Percentiles rank a stretch among this genome's conserved stretches.
These are phyloP conservation scores for Mortierella sp. DNA, from an alignment of 371 early-diverging fungal species.

Conservation along the genomic window DNA sequence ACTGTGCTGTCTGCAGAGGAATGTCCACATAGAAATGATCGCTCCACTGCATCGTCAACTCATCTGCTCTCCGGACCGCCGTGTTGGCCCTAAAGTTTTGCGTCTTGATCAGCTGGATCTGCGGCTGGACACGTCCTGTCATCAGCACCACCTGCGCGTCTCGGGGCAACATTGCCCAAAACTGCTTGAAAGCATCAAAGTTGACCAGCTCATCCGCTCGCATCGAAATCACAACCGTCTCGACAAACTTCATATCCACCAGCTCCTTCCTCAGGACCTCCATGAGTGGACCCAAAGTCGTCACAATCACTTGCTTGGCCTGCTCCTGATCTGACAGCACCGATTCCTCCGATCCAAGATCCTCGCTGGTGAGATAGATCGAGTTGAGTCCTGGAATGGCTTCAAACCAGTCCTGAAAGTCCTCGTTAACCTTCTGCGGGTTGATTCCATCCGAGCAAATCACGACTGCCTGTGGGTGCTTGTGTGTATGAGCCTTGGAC, in stretches of 20 bases:
- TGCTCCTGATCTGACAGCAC: constrained; percentile 23
- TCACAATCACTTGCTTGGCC: constrained; percentile 43
- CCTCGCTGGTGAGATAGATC: constrained; percentile 15
- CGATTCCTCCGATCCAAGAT: not conserved
- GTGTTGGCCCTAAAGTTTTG: constrained; percentile 34
- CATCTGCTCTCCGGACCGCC: constrained; percentile 44
- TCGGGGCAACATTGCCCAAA: constrained; percentile 30
- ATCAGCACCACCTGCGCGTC: constrained; percentile 41
- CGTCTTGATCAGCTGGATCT: constrained; percentile 31
- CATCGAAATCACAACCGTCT: constrained; percentile 48
- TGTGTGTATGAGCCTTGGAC: constrained; percentile 22
- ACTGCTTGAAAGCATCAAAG: constrained; percentile 44
- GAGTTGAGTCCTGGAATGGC: constrained; percentile 21
- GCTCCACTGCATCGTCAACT: constrained; percentile 53
- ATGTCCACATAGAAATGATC: constrained; percentile 39
- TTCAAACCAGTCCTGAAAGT: constrained; percentile 45
- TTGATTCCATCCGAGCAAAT: constrained; percentile 44
- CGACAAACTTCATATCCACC: constrained; percentile 30
- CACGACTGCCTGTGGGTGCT: constrained; percentile 43
- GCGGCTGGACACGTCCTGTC: constrained; percentile 38
- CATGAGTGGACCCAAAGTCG: constrained; percentile 45
- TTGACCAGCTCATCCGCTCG: constrained; percentile 33
- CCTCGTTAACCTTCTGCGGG: constrained; percentile 44
- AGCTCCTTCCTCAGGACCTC: constrained; percentile 26
- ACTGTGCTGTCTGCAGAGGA: not conserved